Evolutionary conservation across 2,329 filamentous ascomycete genomes (phyloP), one percentile per base, ranked within the genome.

Genomic region (Lasiodiplodia theobromae): DNA sequence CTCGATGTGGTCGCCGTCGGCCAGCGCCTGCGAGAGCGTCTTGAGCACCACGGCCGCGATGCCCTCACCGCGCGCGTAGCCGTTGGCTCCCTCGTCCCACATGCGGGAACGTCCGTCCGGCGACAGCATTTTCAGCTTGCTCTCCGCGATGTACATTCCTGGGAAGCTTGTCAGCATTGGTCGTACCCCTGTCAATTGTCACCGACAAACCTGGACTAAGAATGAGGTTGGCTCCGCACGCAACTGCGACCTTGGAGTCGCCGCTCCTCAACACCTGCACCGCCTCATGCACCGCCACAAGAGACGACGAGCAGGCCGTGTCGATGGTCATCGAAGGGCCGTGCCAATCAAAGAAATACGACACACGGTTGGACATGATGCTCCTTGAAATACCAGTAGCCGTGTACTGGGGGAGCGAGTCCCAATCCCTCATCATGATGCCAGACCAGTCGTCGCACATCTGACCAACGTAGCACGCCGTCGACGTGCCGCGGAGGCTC

Each of bases 1-100:
- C 40, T 83, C 78, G 34, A 86, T 82, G 4, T 78, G 71, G 69
- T 86, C 83, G 0, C 80, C 80, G 71, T 85, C 81, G 0, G 69
- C 74, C 4, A 89, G 67, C 0, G 88, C 88, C 1, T 80, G 74
- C 5, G 73, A 76, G 1, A 89, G 72, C 1, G 74, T 77, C 73
- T 89, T 89, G 0, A 90, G 70, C 0, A 88, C 75, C 0, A 89
- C 70, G 0, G 79, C 76, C 0, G 82, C 82, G 12, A 87, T 74
- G 0, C 86, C 86, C 64, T 89, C 87, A 12, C 84, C 85, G 0
- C 86, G 81, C 34, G 79, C 84, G 73, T 81, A 86, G 8, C 85
- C 86, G 70, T 86, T 76, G 0, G 84, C 86, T 2, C 73, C 74
- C 2, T 73, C 76, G 16, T 77, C 75, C 75, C 76, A 82, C 74